A percentile compares a stretch with the other conserved stretches of the same genome.
These are phyloP conservation scores for Kwoniella dejecticola DNA, from an alignment of 768 basidiomycete genomes.

Conservation along the genomic window DNA sequence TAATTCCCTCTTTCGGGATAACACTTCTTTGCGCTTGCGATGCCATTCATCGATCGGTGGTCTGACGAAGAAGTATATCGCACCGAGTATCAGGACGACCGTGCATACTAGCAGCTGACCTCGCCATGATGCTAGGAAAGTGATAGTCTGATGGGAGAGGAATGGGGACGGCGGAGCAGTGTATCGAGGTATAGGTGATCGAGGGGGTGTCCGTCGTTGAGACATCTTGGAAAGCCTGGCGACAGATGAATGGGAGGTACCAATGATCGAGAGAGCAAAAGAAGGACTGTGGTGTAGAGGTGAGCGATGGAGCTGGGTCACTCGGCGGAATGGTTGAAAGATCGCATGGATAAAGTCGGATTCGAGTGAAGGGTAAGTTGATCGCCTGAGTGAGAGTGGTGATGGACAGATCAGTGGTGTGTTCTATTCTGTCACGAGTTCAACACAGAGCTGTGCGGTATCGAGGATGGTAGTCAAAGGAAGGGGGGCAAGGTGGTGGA, in stretches of 20 bases:
- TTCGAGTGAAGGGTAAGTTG: too few relatives aligned
- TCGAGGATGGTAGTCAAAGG: too few relatives aligned
- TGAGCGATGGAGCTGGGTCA: too few relatives aligned
- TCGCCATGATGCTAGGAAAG: constrained; percentile 48
- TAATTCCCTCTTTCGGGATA: constrained; percentile 25
- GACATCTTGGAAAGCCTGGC: constrained; percentile 8
- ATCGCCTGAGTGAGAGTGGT: background rate
- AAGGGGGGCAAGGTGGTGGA: too few relatives aligned
- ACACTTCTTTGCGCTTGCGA: constrained; percentile 23
- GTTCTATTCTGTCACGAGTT: too few relatives aligned
- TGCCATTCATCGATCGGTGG: constrained; percentile 31
- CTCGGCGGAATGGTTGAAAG: too few relatives aligned
- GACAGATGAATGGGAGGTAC: background rate
- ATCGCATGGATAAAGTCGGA: too few relatives aligned
- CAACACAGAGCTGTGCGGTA: too few relatives aligned
- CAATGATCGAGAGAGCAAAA: too few relatives aligned
- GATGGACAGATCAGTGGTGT: too few relatives aligned
- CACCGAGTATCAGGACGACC: constrained; percentile 37
- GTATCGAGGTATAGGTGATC: constrained; percentile 2
- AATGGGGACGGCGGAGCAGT: constrained; percentile 21
- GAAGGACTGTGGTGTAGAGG: too few relatives aligned
- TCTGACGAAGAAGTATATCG: constrained; percentile 40
- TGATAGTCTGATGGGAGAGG: constrained; percentile 37
- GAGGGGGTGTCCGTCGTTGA: constrained; percentile 2
- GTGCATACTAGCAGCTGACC: constrained; percentile 47